A percentile compares a stretch with the other conserved stretches of the same genome.
phyloP scores from a whole-genome alignment of 2,329 filamentous ascomycete genomes.

The Xylariaceae sp. region DNA sequence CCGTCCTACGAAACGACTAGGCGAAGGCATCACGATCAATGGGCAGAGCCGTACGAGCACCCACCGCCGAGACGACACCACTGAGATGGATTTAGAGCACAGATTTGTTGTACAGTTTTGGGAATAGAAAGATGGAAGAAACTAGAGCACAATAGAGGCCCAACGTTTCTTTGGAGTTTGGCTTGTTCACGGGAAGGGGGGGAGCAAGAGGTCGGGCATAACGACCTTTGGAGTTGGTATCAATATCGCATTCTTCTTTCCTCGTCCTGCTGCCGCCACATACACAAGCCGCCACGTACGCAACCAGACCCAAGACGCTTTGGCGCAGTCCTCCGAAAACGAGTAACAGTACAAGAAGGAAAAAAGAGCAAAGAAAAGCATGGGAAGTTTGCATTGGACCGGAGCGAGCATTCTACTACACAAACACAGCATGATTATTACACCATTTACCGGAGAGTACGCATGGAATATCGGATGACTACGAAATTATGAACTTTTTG shows the following conservation, averaged over 20 bases:
- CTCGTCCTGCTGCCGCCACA: too few relatives aligned
- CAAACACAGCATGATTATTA: slow-evolving; percentile 17
- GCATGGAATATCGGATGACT: neutral
- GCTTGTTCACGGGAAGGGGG: slow-evolving; percentile 19
- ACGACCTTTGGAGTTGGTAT: too few relatives aligned
- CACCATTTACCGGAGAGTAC: neutral
- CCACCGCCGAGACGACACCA: slow-evolving; percentile 22
- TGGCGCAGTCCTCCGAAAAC: slow-evolving; percentile 12
- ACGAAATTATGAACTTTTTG: slow-evolving; percentile 1
- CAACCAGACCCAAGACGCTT: slow-evolving; percentile 10
- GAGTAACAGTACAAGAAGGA: slow-evolving; percentile 17
- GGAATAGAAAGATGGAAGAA: slow-evolving; percentile 2
- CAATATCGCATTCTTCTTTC: too few relatives aligned
- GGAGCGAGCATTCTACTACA: slow-evolving; percentile 30
- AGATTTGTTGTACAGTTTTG: slow-evolving; percentile 2
- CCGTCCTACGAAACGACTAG: slow-evolving; percentile 28
- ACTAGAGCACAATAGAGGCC: slow-evolving; percentile 22
- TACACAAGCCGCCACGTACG: too few relatives aligned
- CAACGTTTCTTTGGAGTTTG: slow-evolving; percentile 15
- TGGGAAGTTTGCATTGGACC: slow-evolving; percentile 29
- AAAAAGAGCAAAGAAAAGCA: slow-evolving; percentile 13
- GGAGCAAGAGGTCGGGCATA: slow-evolving; percentile 7
- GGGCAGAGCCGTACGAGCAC: slow-evolving; percentile 30
- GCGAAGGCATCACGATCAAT: slow-evolving; percentile 27
- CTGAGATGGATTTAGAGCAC: slow-evolving; percentile 4